Evolutionary conservation across 306 rosid genomes (phyloP), one percentile per base, ranked within the genome.

Genomic region (Cucumis hystrix): DNA sequence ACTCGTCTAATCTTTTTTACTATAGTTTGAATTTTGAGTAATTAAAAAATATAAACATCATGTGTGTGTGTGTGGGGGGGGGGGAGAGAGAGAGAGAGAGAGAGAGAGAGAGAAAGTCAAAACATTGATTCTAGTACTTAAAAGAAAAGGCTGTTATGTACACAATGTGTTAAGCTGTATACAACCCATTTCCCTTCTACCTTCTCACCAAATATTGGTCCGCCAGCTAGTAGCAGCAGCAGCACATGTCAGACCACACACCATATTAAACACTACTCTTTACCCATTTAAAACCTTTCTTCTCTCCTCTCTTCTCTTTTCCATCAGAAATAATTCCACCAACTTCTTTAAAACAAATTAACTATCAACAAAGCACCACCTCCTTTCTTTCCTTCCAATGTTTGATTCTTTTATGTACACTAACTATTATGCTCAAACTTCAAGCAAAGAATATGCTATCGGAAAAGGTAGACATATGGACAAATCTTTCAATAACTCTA

Each of bases 361-460:
- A 79, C 84, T 3, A 33, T 82, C 82, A 85, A 89, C 89, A 84
- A 85, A 85, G 80, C 80, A 84, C 80, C 25, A 28, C 43, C 45
- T 33, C 77, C 9, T 69, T 60, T 52, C 56, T 56, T 35, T 20
- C 71, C 64, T 76, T 30, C 63, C 33, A 52, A 52, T 73, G 37
- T 54, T 54, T 73, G 63, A 33, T 51, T 84, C 81, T 83, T 77
- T 75, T 77, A 15, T 91, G 83, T 90, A 86, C 87, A 91, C 96
- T 88, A 85, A 33, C 37, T 33, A 33, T 33, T 14, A 82, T 78
- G 87, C 67, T 85, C 63, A 84, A 64, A 83, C 79, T 16, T 81
- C 61, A 88, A 85, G 97, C 91, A 95, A 88, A 84, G 93, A 92
- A 92, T 65, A 83, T 68, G 79, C 86, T 64, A 16, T 54, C 70